Evolutionary conservation across 768 basidiomycete species (phyloP).

Genomic region (Termitomyces eurrhizus): DNA sequence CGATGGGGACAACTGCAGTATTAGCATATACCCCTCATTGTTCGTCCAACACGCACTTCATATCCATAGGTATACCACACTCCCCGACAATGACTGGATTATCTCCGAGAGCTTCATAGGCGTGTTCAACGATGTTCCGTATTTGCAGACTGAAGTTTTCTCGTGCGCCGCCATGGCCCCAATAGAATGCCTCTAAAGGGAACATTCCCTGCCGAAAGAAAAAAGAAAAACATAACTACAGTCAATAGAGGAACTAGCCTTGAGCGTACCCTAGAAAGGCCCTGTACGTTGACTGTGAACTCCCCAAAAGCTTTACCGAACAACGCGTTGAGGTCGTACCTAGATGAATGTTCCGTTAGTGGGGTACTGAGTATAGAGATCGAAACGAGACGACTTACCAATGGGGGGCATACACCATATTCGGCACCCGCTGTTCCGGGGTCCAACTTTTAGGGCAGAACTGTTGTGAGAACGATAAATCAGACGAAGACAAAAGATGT

Average conservation of each 20-base stretch:
- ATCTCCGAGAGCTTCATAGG: conserved; percentile 70
- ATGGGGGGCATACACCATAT: conserved; percentile 36
- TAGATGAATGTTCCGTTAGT: conserved; percentile 19
- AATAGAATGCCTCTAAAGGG: conserved; percentile 74
- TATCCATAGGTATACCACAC: conserved; percentile 94
- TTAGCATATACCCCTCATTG: neutral
- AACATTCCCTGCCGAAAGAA: conserved; percentile 72
- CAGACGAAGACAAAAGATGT: neutral
- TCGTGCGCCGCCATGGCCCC: conserved; percentile 78
- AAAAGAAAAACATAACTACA: too few species aligned
- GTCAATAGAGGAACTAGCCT: neutral
- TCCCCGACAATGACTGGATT: conserved; percentile 87
- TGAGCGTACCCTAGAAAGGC: conserved; percentile 68
- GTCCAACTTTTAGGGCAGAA: conserved; percentile 82
- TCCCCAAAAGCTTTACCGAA: conserved; percentile 82
- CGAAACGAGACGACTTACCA: conserved; percentile 20
- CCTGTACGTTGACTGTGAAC: conserved; percentile 92
- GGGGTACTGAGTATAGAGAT: too few species aligned
- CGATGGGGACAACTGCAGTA: neutral
- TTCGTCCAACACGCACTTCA: conserved; percentile 67
- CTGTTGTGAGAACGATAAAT: conserved; percentile 32
- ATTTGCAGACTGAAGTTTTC: conserved; percentile 85
- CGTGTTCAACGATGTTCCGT: conserved; percentile 67
- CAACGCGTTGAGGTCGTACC: conserved; percentile 90
- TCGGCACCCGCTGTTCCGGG: conserved; percentile 47